phyloP scores from a whole-genome alignment of 495 filamentous ascomycete species.

The Aspergillus ostianus region DNA sequence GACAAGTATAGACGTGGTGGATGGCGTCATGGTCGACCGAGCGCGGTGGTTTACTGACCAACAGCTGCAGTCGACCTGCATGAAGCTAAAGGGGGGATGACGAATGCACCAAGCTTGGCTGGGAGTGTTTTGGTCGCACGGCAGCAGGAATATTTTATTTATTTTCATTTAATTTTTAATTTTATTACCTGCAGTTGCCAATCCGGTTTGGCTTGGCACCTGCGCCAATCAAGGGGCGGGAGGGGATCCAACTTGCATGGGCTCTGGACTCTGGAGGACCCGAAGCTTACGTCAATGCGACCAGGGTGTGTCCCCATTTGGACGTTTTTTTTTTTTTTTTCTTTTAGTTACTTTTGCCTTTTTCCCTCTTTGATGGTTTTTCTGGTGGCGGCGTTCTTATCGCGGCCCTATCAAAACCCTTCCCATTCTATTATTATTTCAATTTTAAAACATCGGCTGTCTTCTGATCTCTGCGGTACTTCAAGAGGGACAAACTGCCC shows the following conservation, averaged over 20 bases:
- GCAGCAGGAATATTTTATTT: too few species aligned
- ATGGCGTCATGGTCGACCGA: too few species aligned
- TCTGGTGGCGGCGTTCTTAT: background rate
- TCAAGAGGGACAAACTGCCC: too few species aligned
- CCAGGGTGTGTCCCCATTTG: background rate
- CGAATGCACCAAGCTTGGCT: conserved; percentile 11
- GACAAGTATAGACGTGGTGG: too few species aligned
- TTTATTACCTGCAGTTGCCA: too few species aligned
- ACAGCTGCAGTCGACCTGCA: background rate
- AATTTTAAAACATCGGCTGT: too few species aligned
- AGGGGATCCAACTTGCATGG: background rate
- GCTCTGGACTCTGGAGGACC: background rate
- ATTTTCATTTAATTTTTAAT: too few species aligned
- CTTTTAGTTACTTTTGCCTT: background rate
- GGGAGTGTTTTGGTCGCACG: too few species aligned
- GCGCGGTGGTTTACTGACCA: too few species aligned
- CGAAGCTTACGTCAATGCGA: conserved; percentile 15
- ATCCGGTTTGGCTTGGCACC: background rate
- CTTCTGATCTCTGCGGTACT: too few species aligned
- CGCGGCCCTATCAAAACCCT: background rate
- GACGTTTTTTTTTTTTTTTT: background rate
- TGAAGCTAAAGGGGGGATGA: background rate
- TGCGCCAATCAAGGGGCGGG: conserved; percentile 5
- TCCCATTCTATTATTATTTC: background rate
- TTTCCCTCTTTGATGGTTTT: too few species aligned